Conservation (phyloP, 2,329 filamentous ascomycete species). For the Penicillium glabrum region DNA sequence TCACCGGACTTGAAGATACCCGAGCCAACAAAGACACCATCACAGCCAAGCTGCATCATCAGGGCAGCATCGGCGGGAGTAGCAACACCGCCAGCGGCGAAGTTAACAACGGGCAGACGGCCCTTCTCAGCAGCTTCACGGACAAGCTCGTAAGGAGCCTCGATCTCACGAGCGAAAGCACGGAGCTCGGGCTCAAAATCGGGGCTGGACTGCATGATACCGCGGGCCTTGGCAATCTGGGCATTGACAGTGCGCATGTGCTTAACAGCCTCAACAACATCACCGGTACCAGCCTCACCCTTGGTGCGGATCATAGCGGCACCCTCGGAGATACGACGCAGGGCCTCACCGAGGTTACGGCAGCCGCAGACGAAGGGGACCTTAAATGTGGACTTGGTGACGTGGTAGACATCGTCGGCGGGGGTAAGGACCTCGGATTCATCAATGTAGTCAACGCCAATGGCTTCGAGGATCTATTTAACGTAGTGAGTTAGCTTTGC, state of each 20-base stretch:
- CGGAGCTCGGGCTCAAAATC: constrained; percentile 70
- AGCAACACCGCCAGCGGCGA: constrained; percentile 98
- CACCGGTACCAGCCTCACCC: constrained; percentile 94
- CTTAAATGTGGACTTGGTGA: constrained; percentile 80
- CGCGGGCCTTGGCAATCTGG: constrained; percentile 72
- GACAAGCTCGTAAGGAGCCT: constrained; percentile 74
- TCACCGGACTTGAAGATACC: constrained; percentile 98
- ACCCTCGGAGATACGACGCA: constrained; percentile 86
- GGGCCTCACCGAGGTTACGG: constrained; percentile 88
- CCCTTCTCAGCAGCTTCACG: constrained; percentile 85
- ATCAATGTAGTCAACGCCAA: constrained; percentile 97
- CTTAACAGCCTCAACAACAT: constrained; percentile 92
- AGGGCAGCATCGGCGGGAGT: constrained; percentile 94
- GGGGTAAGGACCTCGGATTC: constrained; percentile 97
- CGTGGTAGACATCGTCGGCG: constrained; percentile 86
- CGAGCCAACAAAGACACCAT: constrained; percentile 94
- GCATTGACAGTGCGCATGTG: constrained; percentile 90
- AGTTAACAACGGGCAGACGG: constrained; percentile 92
- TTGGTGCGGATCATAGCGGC: constrained; percentile 99
- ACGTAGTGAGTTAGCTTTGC: not conserved
- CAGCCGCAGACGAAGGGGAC: constrained; percentile 96
- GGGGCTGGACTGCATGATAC: constrained; percentile 46
- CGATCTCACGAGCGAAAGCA: constrained; percentile 77
- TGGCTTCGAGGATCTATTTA: constrained; percentile 79
- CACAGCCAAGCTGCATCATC: constrained; percentile 99